Evolutionary conservation across 176 grass and related monocot genomes (phyloP), one percentile per base, ranked within the genome.

Genomic region (Stipa capillata): DNA sequence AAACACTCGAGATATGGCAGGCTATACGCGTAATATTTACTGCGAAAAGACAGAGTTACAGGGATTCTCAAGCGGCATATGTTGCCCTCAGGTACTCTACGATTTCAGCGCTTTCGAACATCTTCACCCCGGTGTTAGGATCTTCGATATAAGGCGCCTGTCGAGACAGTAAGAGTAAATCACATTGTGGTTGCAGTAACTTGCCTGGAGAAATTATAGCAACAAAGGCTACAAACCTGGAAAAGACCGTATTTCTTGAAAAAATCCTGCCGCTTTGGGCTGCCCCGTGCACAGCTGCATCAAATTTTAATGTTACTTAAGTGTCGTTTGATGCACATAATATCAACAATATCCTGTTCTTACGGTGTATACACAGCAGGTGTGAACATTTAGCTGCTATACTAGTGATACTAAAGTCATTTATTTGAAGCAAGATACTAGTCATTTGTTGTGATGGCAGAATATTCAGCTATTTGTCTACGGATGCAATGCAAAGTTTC

Each of bases 31-130:
- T 29, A 10, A 74, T 7, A 10, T 67, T 67, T 54, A 55, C 76
- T n/a, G 40, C 65, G 24, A 31, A 71, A 14, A 66, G 25, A 16
- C 37, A 23, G 20, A 41, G 48, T 5, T 23, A 2, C 50, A 59
- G 40, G 17, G 13, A 10, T 58, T 81, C 52, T 84, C 78, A 89
- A 66, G 74, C 44, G 8, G 84, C 64, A 34, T 94, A 94, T 63
- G 91, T 91, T 49, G 78, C 70, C 70, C 75, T 91, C 65, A 97
- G 86, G 61, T 93, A 97, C 4, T 91, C 79, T 20, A 90, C 65
- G 39, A 97, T 97, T n/a, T 87, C 89, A 24, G 89, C 86, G 71
- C 94, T 97, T 52, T 97, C 94, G 13, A 97, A 97, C 94, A 91
- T 91, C 82, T 97, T 87, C 41, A 97, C 91, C 79, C 89, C 94